A percentile compares a stretch with the other conserved stretches of the same genome.
Evolutionary conservation across 2,329 filamentous ascomycete genomes (phyloP).

Genomic region (Alternaria alternata): DNA sequence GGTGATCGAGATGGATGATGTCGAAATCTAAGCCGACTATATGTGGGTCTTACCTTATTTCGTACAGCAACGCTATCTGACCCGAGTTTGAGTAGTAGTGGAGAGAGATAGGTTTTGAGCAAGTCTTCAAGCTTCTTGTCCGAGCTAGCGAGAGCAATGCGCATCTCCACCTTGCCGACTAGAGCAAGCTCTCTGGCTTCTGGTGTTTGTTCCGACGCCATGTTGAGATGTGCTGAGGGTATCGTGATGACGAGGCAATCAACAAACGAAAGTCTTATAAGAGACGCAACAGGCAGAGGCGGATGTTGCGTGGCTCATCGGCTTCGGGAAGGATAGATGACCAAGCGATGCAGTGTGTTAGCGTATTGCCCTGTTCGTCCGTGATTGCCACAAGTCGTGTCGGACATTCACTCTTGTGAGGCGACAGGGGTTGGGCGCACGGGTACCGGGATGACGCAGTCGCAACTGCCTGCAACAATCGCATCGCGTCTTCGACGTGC

Average conservation of each 20-base stretch:
- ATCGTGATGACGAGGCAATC: slow-evolving; percentile 1
- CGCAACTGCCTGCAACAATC: slow-evolving; percentile 34
- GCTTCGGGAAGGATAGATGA: slow-evolving; percentile 9
- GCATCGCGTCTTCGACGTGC: slow-evolving; percentile 33
- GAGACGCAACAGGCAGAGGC: slow-evolving; percentile 36
- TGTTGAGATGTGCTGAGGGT: slow-evolving; percentile 24
- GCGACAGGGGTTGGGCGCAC: slow-evolving; percentile 32
- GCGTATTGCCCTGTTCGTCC: slow-evolving; percentile 22
- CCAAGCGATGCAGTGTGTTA: slow-evolving; percentile 7
- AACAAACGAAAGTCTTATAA: slow-evolving; percentile 14
- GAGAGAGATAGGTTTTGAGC: slow-evolving; percentile 79
- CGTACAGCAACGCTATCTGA: slow-evolving; percentile 83
- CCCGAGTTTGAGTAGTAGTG: slow-evolving; percentile 83
- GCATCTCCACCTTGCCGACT: slow-evolving; percentile 84
- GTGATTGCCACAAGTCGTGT: slow-evolving; percentile 34
- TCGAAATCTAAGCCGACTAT: neutral
- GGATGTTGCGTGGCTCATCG: slow-evolving; percentile 26
- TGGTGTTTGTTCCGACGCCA: slow-evolving; percentile 42
- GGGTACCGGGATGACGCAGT: slow-evolving; percentile 33
- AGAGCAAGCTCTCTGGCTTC: slow-evolving; percentile 81
- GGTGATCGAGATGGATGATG: slow-evolving; percentile 20
- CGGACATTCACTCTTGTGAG: slow-evolving; percentile 30
- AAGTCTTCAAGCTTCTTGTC: slow-evolving; percentile 83
- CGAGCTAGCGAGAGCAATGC: slow-evolving; percentile 82
- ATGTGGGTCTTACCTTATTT: slow-evolving; percentile 66